A percentile compares a stretch with the other conserved stretches of the same genome.
Conservation (phyloP, 306 rosid species). For the Lablab purpureus region DNA sequence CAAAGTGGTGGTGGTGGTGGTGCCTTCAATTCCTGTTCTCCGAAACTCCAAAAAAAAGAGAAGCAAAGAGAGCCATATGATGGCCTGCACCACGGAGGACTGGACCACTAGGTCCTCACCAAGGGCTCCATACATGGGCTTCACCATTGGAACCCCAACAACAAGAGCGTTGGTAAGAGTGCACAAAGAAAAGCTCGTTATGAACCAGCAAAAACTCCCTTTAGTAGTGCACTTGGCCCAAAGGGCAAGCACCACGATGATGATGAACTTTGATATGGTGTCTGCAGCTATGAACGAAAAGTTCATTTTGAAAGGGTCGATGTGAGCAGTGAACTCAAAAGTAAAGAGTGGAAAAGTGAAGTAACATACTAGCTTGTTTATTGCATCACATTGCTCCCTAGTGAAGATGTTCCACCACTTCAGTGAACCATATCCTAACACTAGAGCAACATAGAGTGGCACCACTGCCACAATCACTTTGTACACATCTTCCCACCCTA, state of each 20-base stretch:
- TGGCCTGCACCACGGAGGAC: slow-evolving; percentile 77
- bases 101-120: slow-evolving; percentile 88
- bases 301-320: slow-evolving; percentile 85
- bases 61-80: slow-evolving; percentile 83
- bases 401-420: slow-evolving; percentile 89
- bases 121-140: slow-evolving; percentile 78
- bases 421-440: slow-evolving; percentile 87
- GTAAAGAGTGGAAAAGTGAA: slow-evolving; percentile 92
- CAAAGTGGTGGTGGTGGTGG: slow-evolving; percentile 17
- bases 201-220: slow-evolving; percentile 80
- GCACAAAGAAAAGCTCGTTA: slow-evolving; percentile 83
- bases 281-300: slow-evolving; percentile 70
- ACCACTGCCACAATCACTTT: slow-evolving; percentile 80
- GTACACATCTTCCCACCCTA: slow-evolving; percentile 85
- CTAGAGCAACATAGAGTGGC: slow-evolving; percentile 81
- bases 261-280: slow-evolving; percentile 74
- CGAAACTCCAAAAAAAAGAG: slow-evolving; percentile 78
- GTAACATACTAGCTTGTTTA: slow-evolving; percentile 82
- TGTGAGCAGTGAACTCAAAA: slow-evolving; percentile 78
- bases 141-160: slow-evolving; percentile 80
- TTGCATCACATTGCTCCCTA: slow-evolving; percentile 81
- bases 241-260: slow-evolving; percentile 60
- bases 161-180: slow-evolving; percentile 81
- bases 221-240: slow-evolving; percentile 80
- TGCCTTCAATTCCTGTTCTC: slow-evolving; percentile 54